phyloP scores from a whole-genome alignment of 345 rosid genomes.

The Crucihimalaya himalaica region DNA sequence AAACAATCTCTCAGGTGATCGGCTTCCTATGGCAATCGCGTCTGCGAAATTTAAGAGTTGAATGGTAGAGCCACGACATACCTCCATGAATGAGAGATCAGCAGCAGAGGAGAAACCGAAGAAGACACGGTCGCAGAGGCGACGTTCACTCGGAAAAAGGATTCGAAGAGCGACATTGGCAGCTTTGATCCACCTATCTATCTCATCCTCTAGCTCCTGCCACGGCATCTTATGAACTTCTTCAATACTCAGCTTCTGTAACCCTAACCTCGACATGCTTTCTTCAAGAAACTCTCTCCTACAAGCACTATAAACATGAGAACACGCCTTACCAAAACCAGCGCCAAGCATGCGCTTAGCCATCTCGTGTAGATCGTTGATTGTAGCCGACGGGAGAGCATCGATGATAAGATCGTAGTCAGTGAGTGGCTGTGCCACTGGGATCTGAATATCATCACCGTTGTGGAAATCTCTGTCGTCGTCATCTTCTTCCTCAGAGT shows the following conservation, averaged over 20 bases:
- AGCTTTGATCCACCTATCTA: conserved; percentile 88
- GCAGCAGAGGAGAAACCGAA: conserved; percentile 66
- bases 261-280: conserved; percentile 73
- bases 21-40: conserved; percentile 69
- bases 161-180: conserved; percentile 68
- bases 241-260: conserved; percentile 71
- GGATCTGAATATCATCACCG: conserved; percentile 52
- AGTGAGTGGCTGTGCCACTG: conserved; percentile 75
- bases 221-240: conserved; percentile 81
- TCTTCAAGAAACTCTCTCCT: conserved; percentile 84
- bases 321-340: conserved; percentile 70
- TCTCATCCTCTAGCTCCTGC: conserved; percentile 80
- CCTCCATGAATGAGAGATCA: conserved; percentile 92
- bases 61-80: conserved; percentile 74
- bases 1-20: conserved; percentile 86
- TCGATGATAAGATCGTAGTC: conserved; percentile 84
- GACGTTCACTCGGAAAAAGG: conserved; percentile 89
- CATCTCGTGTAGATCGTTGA: conserved; percentile 82
- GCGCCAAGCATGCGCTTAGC: conserved; percentile 87
- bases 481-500: conserved; percentile 56
- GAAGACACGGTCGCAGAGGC: conserved; percentile 88
- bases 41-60: conserved; percentile 78
- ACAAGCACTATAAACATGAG: conserved; percentile 74
- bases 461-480: conserved; percentile 41
- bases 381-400: conserved; percentile 77